Conservation (phyloP, 441 rosid genomes). For the Capsella rubella region DNA sequence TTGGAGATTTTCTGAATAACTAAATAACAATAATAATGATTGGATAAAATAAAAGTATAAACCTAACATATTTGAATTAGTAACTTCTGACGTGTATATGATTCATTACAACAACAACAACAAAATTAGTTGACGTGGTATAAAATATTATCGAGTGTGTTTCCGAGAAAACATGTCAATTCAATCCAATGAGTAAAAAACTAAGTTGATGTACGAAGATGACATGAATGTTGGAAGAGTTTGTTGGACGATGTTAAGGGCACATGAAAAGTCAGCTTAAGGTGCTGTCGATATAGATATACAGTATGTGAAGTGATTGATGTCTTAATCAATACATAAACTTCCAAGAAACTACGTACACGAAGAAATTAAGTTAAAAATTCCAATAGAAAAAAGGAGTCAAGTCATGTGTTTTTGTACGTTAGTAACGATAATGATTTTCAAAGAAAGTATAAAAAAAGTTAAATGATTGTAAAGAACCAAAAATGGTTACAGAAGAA, state of each 20-base stretch:
- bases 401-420: neutral
- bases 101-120: too few relatives aligned
- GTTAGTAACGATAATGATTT: neutral
- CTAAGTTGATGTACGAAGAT: neutral
- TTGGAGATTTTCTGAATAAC: too few relatives aligned
- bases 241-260: neutral
- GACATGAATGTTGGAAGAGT: neutral
- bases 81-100: too few relatives aligned
- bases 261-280: conserved; percentile 14
- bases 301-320: neutral
- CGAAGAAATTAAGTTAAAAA: neutral
- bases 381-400: neutral
- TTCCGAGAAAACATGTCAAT: neutral
- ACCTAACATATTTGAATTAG: neutral
- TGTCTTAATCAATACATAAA: conserved; percentile 3
- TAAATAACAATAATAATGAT: too few relatives aligned
- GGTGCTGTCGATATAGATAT: neutral
- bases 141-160: neutral
- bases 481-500: neutral
- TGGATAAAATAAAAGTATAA: too few relatives aligned
- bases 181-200: neutral
- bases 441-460: neutral
- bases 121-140: neutral
- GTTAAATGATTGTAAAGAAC: neutral
- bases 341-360: conserved; percentile 7